Base-by-base conservation (phyloP, 2,329 filamentous ascomycete genomes). In the Phaeosphaeria sp. region DNA sequence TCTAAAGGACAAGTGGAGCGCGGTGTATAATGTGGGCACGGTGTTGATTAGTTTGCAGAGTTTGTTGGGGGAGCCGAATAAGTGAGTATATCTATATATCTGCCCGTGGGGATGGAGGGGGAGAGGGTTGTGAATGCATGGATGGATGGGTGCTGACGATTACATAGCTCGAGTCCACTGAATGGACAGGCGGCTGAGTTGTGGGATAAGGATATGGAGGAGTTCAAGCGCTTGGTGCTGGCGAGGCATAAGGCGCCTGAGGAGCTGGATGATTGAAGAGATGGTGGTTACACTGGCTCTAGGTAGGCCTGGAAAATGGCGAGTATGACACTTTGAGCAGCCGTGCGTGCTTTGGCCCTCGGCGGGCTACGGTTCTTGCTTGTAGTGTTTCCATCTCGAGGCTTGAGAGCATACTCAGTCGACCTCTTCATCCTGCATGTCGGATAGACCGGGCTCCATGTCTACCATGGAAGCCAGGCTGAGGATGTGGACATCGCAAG, bases 1-100 rank as follows among this genome's bases (percentile, higher is more conserved):
- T 67, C 84, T 99, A 65, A 98, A 97, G 85, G 95, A 98, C 79
- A 97, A 97, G 82, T 99, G 95, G 95, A 97, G 93, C 58, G 93
- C 95, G 18, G 93, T 96, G 44, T 96, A 97, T 85, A 98, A 98
- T 74, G 93, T 96, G 61, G 92, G 96, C 78, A 96, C 91, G 47
- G 92, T 99, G 47, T 83, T 99, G 54, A 79, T 99, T 71, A 98
- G 94, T 69, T 80, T 99, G 79, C 95, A 99, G 81, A 97, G 93
- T 79, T 82, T 99, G 73, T 85, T 99, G 30, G 95, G 94, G 24
- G 95, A 99, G 80, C 95, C 95, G 36, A 99, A 99, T 82, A 99
- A 99, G 95, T 98, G 82, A 78, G 91, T 71, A 1, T 20, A n/a
- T 43, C 8, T 13, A 36, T 36, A 7, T 30, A 30, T 11, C 46